phyloP scores from a whole-genome alignment of 2,329 filamentous ascomycete species.

The Rhynchosporium graminicola region DNA sequence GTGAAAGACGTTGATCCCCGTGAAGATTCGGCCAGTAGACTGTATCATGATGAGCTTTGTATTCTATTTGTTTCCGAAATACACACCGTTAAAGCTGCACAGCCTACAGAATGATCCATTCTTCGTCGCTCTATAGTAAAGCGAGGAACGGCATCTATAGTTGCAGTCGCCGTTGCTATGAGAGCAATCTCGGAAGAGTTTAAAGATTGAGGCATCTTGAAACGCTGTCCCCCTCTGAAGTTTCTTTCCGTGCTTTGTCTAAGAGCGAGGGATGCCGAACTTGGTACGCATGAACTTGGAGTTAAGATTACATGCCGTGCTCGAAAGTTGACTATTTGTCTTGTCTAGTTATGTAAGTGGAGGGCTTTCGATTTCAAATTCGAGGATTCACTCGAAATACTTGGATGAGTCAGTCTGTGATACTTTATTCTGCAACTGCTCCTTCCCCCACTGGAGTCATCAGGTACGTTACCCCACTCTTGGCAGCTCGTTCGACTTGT shows the following conservation, averaged over 20 bases:
- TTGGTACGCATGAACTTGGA: neutral
- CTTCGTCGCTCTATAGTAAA: neutral
- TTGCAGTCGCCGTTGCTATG: slow-evolving; percentile 21
- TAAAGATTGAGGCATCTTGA: slow-evolving; percentile 14
- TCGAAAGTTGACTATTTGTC: no score
- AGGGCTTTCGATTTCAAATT: no score
- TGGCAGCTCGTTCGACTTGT: no score
- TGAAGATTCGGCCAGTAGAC: slow-evolving; percentile 26
- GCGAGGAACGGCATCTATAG: slow-evolving; percentile 24
- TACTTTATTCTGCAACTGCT: no score
- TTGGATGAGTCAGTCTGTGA: no score
- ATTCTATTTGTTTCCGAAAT: no score
- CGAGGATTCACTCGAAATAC: no score
- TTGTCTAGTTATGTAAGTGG: no score
- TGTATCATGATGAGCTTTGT: neutral
- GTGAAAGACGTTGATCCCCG: slow-evolving; percentile 29
- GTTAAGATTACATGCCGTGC: no score
- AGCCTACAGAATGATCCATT: slow-evolving; percentile 27
- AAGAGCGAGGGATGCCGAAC: neutral
- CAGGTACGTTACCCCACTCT: no score
- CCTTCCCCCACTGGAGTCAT: no score
- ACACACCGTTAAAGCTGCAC: slow-evolving; percentile 20
- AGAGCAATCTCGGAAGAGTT: slow-evolving; percentile 19
- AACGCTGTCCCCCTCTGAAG: neutral
- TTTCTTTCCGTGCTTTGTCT: neutral